Conservation (phyloP, 495 filamentous ascomycete genomes). For the Jackrogersella multiformis region DNA sequence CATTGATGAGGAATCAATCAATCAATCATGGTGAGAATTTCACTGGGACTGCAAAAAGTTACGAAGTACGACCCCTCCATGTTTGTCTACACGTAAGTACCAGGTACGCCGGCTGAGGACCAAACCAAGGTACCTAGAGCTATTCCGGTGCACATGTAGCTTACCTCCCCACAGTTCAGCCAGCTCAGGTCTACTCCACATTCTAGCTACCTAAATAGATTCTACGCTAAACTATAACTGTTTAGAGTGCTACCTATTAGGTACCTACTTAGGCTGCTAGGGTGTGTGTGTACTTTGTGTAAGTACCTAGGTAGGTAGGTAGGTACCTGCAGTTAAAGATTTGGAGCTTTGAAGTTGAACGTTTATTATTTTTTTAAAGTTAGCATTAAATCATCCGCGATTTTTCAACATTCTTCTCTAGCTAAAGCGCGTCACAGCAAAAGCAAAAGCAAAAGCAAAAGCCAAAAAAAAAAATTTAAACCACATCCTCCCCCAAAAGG, state of each 20-base stretch:
- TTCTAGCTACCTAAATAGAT: neutral
- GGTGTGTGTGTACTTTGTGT: too few species aligned
- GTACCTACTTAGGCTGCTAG: too few species aligned
- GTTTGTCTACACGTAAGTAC: too few species aligned
- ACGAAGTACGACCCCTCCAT: neutral
- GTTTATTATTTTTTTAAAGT: slow-evolving; percentile 1
- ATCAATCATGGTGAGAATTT: slow-evolving; percentile 11
- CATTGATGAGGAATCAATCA: too few species aligned
- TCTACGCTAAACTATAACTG: neutral
- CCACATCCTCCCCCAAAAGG: neutral
- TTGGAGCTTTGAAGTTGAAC: slow-evolving; percentile 9
- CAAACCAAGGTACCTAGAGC: neutral
- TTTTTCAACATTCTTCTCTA: slow-evolving; percentile 27
- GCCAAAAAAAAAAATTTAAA: too few species aligned
- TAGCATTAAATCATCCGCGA: slow-evolving; percentile 22
- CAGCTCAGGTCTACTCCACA: too few species aligned
- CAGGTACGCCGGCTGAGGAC: slow-evolving; percentile 19
- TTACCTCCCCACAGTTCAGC: too few species aligned
- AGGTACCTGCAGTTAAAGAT: slow-evolving; percentile 4
- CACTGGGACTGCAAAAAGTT: neutral
- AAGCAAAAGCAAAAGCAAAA: too few species aligned
- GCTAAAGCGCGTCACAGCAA: slow-evolving; percentile 38
- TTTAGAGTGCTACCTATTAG: neutral
- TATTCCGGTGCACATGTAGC: too few species aligned
- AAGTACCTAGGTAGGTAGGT: neutral